These are phyloP conservation scores for Hirsutella rhossiliensis DNA, from an alignment of 2,329 filamentous ascomycete species.

Conservation along the genomic window DNA sequence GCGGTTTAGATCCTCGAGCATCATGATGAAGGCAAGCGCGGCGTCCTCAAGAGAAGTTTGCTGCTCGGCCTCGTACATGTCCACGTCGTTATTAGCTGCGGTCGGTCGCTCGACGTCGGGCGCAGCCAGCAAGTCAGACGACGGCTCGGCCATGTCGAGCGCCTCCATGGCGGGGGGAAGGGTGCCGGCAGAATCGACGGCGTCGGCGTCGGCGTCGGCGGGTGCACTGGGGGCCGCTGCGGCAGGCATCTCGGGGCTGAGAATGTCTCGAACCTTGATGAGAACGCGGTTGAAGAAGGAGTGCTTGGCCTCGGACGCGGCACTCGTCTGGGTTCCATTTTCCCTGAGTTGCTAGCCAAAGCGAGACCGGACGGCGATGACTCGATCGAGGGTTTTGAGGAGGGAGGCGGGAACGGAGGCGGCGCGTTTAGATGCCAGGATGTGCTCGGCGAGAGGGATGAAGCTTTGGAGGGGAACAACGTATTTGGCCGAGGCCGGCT, in stretches of 20 bases:
- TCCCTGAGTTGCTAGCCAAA: constrained; percentile 13
- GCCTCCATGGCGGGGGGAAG: constrained; percentile 19
- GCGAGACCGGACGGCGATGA: constrained; percentile 21
- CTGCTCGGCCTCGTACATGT: constrained; percentile 19
- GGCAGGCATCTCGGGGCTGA: constrained; percentile 11
- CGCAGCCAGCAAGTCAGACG: constrained; percentile 21
- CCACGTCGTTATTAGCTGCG: not conserved
- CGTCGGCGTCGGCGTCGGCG: no score
- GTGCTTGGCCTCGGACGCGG: constrained; percentile 15
- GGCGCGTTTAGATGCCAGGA: constrained; percentile 11
- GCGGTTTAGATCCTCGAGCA: constrained; percentile 17
- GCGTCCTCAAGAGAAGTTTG: constrained; percentile 12
- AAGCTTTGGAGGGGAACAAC: constrained; percentile 25
- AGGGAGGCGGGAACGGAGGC: constrained; percentile 18
- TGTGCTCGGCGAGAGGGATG: constrained; percentile 22
- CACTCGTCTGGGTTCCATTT: constrained; percentile 5
- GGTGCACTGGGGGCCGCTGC: no score
- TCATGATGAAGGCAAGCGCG: constrained; percentile 11
- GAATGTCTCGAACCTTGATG: constrained; percentile 15
- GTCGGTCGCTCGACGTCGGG: constrained; percentile 8
- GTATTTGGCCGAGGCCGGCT: constrained; percentile 13
- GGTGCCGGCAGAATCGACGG: not conserved
- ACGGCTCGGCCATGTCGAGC: constrained; percentile 24
- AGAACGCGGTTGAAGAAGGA: constrained; percentile 23
- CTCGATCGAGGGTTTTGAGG: constrained; percentile 17